A percentile compares a stretch with the other conserved stretches of the same genome.
phyloP scores from a whole-genome alignment of 2,329 filamentous ascomycete species.

The Mycosphaerella sp. region DNA sequence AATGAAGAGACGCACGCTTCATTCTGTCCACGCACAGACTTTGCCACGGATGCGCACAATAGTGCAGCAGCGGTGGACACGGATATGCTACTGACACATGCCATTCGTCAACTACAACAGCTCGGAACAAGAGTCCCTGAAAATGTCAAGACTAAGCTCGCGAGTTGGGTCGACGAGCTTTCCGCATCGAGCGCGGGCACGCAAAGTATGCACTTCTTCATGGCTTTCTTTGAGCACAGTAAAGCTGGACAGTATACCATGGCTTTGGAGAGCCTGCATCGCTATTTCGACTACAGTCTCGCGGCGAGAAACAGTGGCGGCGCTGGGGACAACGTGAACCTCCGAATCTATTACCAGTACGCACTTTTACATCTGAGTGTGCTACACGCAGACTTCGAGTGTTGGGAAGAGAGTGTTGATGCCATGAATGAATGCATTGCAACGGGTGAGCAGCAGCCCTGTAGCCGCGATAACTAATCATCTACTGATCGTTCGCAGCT shows the following conservation, averaged over 20 bases:
- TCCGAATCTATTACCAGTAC: conserved; percentile 74
- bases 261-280: conserved; percentile 83
- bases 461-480: not conserved
- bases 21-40: not conserved
- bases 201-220: conserved; percentile 31
- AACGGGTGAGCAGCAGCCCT: conserved; percentile 43
- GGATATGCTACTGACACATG: conserved; percentile 65
- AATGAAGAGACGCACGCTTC: not conserved
- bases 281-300: conserved; percentile 88
- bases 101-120: conserved; percentile 80
- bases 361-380: conserved; percentile 89
- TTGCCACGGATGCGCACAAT: not conserved
- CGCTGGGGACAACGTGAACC: conserved; percentile 14
- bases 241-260: conserved; percentile 81
- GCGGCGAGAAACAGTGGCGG: conserved; percentile 18
- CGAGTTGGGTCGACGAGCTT: conserved; percentile 32
- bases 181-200: conserved; percentile 21
- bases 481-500: conserved; percentile 42
- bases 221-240: conserved; percentile 79
- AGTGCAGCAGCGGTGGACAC: conserved; percentile 25
- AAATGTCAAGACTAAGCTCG: conserved; percentile 65
- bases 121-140: conserved; percentile 71
- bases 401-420: conserved; percentile 78
- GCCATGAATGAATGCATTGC: conserved; percentile 93
- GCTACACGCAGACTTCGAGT: conserved; percentile 91